phyloP scores from a whole-genome alignment of 169 alveolate species.

The Cystoisospora suis region DNA sequence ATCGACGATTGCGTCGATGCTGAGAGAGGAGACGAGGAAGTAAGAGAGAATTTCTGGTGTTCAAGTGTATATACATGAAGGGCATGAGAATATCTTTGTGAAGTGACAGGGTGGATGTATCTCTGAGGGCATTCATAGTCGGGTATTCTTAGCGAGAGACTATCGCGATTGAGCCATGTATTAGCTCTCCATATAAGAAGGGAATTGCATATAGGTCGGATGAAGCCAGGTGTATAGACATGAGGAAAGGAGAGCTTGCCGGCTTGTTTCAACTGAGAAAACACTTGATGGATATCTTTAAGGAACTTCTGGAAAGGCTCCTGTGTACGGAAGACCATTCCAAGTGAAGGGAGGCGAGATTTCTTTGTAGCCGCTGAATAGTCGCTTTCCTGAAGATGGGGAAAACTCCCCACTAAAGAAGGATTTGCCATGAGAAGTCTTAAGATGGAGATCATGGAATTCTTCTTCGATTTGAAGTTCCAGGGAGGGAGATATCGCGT shows the following conservation, averaged over 20 bases:
- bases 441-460: constrained; percentile 64
- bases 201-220: neutral
- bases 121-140: neutral
- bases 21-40: neutral
- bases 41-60: neutral
- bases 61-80: neutral
- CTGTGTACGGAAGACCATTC: constrained; percentile 59
- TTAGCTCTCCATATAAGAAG: neutral
- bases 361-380: neutral
- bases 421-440: constrained; percentile 66
- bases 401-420: constrained; percentile 54
- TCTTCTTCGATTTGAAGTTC: constrained; percentile 61
- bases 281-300: constrained; percentile 40
- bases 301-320: constrained; percentile 69
- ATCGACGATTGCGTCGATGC: neutral
- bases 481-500: constrained; percentile 71
- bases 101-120: constrained; percentile 1
- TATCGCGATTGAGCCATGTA: neutral
- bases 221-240: constrained; percentile 25
- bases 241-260: constrained; percentile 32
- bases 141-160: neutral
- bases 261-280: neutral
- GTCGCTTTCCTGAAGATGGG: constrained; percentile 48
- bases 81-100: neutral
- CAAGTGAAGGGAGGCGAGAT: constrained; percentile 39